Base-by-base conservation (phyloP, 805 yeast genomes). In the Metschnikowia reukaufii region DNA sequence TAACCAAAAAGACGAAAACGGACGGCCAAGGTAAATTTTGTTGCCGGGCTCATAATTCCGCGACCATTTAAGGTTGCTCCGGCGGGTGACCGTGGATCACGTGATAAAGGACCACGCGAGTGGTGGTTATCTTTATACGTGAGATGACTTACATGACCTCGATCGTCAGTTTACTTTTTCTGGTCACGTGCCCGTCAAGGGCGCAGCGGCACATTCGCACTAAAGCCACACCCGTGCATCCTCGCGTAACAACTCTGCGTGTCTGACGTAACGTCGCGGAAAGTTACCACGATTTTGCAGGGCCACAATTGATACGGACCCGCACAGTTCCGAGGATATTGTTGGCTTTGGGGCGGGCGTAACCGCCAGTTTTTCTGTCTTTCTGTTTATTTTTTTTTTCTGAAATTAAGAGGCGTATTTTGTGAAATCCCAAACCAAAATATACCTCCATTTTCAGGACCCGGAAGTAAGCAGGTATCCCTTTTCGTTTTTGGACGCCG, bases 31-130 rank as follows among this genome's bases (percentile, higher is more conserved):
- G 21, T 4, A 23, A 12, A 30, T 16, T 9, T 12, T 12, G 32
- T 4, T 20, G 16, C 38, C 38, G 48, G 43, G 48, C 48, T 44
- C 48, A 19, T 19, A 37, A 36, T 29, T 3, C 12, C 27, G 19
- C 15, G 37, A 31, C 8, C 19, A 36, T 21, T 30, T 23, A 37
- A 42, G 47, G 38, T 44, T 44, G 47, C 47, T 44, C 33, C 7
- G 35, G 40, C 18, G 15, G 27, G 42, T 23, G 36, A 12, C 20
- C 29, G 9, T 15, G 23, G 17, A 8, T 17, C 37, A 38, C 29
- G 29, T n/a, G 29, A 6, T 17, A 23, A 23, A 23, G n/a, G n/a
- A n/a, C n/a, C n/a, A 37, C 44, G 37, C 32, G 44, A 18, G 15
- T 8, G 19, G 6, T 27, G 21, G n/a, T n/a, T n/a, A n/a, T n/a